These are phyloP conservation scores for Osmozyma mogii DNA, from an alignment of 805 yeast genomes.

Conservation along the genomic window DNA sequence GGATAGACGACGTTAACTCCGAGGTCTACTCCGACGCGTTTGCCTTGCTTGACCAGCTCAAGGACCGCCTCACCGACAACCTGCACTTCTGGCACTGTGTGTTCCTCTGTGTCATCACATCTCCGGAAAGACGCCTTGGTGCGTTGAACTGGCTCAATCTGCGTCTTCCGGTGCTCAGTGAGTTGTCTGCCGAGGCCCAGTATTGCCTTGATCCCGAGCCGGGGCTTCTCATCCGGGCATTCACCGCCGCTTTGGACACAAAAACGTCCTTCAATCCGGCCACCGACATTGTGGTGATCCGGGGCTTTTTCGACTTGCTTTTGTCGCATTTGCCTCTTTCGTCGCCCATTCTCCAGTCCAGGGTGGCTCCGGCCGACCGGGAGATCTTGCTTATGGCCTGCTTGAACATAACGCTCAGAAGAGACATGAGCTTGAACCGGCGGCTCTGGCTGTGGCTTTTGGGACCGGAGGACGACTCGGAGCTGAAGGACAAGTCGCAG, in stretches of 20 bases:
- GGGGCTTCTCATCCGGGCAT: conserved; percentile 68
- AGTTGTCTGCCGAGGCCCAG: conserved; percentile 43
- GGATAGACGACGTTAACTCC: conserved; percentile 86
- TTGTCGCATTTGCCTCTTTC: conserved; percentile 59
- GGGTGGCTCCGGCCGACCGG: conserved; percentile 47
- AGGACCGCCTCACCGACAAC: conserved; percentile 51
- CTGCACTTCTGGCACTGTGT: conserved; percentile 81
- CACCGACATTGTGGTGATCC: conserved; percentile 58
- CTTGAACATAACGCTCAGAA: conserved; percentile 60
- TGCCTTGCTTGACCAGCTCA: conserved; percentile 52
- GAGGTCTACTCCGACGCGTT: conserved; percentile 66
- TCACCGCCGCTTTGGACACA: conserved; percentile 56
- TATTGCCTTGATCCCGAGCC: conserved; percentile 69
- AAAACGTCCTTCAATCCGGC: conserved; percentile 23
- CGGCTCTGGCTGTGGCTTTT: conserved; percentile 90
- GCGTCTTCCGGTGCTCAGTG: conserved; percentile 54
- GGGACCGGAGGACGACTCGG: conserved; percentile 53
- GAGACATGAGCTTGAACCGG: conserved; percentile 92
- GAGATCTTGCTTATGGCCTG: conserved; percentile 54
- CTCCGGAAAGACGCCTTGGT: conserved; percentile 76
- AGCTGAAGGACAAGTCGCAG: conserved; percentile 9
- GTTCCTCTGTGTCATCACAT: conserved; percentile 66
- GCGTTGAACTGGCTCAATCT: conserved; percentile 70
- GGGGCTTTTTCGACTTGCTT: conserved; percentile 83
- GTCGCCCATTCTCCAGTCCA: conserved; percentile 44